Conservation (phyloP, 139 green algal species). For the Chlorella sp. region DNA sequence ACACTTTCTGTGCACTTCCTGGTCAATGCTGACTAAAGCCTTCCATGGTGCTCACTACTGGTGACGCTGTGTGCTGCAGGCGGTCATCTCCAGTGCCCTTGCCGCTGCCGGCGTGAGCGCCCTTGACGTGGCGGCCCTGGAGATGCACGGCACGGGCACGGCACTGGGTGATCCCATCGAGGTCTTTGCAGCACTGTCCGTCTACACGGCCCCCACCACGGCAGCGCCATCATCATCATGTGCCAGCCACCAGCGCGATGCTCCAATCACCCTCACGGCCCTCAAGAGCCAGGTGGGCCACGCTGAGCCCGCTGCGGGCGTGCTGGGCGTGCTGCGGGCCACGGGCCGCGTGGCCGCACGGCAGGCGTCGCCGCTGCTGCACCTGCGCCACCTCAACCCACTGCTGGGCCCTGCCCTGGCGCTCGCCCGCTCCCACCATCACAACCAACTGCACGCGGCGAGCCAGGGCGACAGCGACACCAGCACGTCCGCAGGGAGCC, state of each 20-base stretch:
- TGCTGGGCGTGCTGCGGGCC: conserved; percentile 38
- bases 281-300: conserved; percentile 43
- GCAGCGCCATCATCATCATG: neutral
- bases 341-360: conserved; percentile 12
- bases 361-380: conserved; percentile 23
- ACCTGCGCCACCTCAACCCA: conserved; percentile 49
- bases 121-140: conserved; percentile 26
- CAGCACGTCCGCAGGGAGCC: neutral
- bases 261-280: conserved; percentile 23
- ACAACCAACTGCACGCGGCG: neutral
- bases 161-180: conserved; percentile 84
- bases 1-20: no score
- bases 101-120: conserved; percentile 12
- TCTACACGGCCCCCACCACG: conserved; percentile 2
- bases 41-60: conserved; percentile 23
- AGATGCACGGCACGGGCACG: conserved; percentile 83
- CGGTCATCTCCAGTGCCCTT: conserved; percentile 58
- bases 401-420: conserved; percentile 33
- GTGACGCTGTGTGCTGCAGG: conserved; percentile 44
- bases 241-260: neutral
- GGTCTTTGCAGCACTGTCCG: conserved; percentile 34
- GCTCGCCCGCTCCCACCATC: neutral
- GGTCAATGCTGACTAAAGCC: conserved; percentile 48
- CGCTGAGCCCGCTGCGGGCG: conserved; percentile 51
- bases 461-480: neutral